Evolutionary conservation across 1,284 basidiomycete species (phyloP), one percentile per base, ranked within the genome.

Genomic region (Austroboletus niveus): DNA sequence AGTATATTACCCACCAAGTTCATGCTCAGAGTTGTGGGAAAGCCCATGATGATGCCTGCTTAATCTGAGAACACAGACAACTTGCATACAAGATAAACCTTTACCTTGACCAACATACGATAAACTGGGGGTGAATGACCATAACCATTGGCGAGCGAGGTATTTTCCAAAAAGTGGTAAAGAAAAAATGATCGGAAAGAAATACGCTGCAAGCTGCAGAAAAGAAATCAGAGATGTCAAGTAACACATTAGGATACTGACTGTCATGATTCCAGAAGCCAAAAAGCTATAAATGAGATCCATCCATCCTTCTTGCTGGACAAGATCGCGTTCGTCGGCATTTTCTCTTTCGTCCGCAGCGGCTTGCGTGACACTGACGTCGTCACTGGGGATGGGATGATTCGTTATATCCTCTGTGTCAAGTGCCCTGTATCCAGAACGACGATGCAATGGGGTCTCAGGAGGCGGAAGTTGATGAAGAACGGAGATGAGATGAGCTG

Each of bases 1-100:
- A 24, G 35, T 14, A 22, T 68, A 76, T 61, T 62, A 89, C 36
- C 36, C 22, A 41, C 89, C 48, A 93, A 68, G 60, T 89, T 94
- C 95, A 98, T 98, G 64, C 90, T 92, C 29, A 96, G 65, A 0
- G 94, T 95, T 0, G 94, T 97, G 0, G 94, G 91, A 59, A 96
- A 89, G 4, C 95, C 95, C 96, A 98, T 98, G 66, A 98, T 98
- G 58, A 98, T 94, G 5, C 94, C 91, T 88, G 30, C 45, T n/a
- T 39, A 54, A 42, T 51, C 36, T 50, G 14, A 54, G 44, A 31
- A 29, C 30, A 30, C 35, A 34, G 35, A 53, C 15, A n/a, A 14
- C 8, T 10, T 17, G 10, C 5, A 27, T 40, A 8, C n/a, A 20
- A 22, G 17, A 46, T 27, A 30, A 56, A 29, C 24, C 32, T 73